Evolutionary conservation across 805 yeast species (phyloP).

Genomic region (Lachancea mirantina): DNA sequence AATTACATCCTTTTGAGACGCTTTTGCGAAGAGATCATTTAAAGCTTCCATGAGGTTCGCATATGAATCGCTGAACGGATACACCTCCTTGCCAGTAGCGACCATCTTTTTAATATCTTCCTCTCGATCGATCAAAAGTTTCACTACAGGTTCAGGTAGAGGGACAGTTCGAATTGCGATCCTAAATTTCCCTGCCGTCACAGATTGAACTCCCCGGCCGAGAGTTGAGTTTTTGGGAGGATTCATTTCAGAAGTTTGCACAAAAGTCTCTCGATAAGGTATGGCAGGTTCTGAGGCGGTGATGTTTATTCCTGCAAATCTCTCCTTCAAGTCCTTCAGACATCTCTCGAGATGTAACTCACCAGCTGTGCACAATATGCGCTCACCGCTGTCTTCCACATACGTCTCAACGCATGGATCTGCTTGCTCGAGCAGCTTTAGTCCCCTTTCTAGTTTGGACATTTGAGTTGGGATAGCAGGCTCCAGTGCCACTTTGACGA

Average conservation of each 20-base stretch:
- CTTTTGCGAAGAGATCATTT: conserved; percentile 25
- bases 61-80: conserved; percentile 21
- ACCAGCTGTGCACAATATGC: conserved; percentile 91
- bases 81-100: conserved; percentile 19
- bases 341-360: conserved; percentile 94
- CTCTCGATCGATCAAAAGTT: conserved; percentile 44
- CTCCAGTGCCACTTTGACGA: conserved; percentile 91
- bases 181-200: conserved; percentile 44
- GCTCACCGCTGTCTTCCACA: conserved; percentile 86
- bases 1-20: conserved; percentile 19
- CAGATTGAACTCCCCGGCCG: conserved; percentile 44
- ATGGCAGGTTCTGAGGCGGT: conserved; percentile 86
- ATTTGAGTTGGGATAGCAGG: conserved; percentile 82
- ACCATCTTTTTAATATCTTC: conserved; percentile 36
- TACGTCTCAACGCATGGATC: conserved; percentile 92
- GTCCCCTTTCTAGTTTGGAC: conserved; percentile 67
- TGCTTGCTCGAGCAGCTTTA: conserved; percentile 71
- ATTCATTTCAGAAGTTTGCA: conserved; percentile 44
- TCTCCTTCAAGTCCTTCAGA: conserved; percentile 76
- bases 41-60: conserved; percentile 31
- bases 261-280: conserved; percentile 84
- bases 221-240: conserved; percentile 39
- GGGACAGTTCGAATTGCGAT: conserved; percentile 44
- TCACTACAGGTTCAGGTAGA: conserved; percentile 43
- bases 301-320: conserved; percentile 89